Base-by-base conservation (phyloP, 148 eudicot genomes). In the Linanthus parryae region DNA sequence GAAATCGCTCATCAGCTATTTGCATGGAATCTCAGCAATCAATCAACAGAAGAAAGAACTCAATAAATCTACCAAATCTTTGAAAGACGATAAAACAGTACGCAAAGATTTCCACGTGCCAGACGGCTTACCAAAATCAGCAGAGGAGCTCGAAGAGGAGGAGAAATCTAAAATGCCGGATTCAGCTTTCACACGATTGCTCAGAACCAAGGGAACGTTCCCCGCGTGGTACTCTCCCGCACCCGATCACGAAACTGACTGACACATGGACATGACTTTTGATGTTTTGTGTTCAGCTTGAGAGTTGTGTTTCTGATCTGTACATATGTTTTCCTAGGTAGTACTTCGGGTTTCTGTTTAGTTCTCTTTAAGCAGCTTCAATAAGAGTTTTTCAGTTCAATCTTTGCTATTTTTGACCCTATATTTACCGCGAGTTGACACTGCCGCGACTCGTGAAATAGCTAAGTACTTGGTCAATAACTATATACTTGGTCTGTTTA, bases 141-240 rank as follows among this genome's bases (percentile, higher is more conserved):
- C 45, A 7, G 73, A 73, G 48, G 88, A 85, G 62, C 33, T 90
- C 3, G 80, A 82, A 49, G 97, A 90, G 55, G 95, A 85, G 31
- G 97, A 85, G 69, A 57, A 66, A 11, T 67, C 45, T 0, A 77
- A 49, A 57, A 82, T 82, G 91, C 88, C 83, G 2, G 97, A 85
- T 59, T 90, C 97, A 0, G 58, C 83, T 2, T 85, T 48, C 52
- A 90, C 95, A 3, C 67, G 80, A 60, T 16, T 90, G 77, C 85
- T 90, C 19, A 62, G 97, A 57, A 44, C 52, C n/a, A 78, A 62
- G 54, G 88, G 85, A 3, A 73, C 56, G 34, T 58, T 42, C 45
- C 83, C 95, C 69, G 85, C 85, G 58, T 89, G 91, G 85, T 85
- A 70, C 57, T 64, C 91, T 45, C 84, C 80, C 41, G 57, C 68